These are phyloP conservation scores for Aegilops bicornis DNA, from an alignment of 176 grass and related monocot species.

Conservation along the genomic window DNA sequence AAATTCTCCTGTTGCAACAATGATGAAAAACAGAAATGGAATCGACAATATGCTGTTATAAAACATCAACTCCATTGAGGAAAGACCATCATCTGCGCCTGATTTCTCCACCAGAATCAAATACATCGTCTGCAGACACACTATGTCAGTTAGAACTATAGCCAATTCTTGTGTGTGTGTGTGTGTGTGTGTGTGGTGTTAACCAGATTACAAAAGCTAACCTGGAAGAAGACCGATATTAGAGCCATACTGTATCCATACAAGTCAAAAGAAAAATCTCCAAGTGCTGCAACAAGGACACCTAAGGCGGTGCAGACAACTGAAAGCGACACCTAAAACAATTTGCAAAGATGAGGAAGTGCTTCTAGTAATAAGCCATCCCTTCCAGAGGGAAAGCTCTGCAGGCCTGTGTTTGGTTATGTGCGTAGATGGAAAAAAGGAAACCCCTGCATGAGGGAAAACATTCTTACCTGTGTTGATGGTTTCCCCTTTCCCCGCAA, in stretches of 20 bases:
- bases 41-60: constrained; percentile 87
- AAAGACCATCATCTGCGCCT: constrained; percentile 92
- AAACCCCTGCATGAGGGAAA: background rate
- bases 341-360: constrained; percentile 17
- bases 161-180: background rate
- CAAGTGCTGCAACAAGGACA: constrained; percentile 87
- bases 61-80: constrained; percentile 93
- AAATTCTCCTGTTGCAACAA: constrained; percentile 94
- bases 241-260: constrained; percentile 97
- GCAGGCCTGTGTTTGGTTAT: background rate
- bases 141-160: constrained; percentile 31
- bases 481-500: constrained; percentile 79
- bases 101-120: constrained; percentile 95
- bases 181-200: background rate
- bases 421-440: background rate
- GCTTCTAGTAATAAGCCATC: background rate
- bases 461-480: constrained; percentile 50
- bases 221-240: constrained; percentile 97
- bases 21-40: constrained; percentile 92
- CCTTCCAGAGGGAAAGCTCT: background rate
- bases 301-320: constrained; percentile 81
- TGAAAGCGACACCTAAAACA: constrained; percentile 80
- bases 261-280: constrained; percentile 97
- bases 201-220: constrained; percentile 39
- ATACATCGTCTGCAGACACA: constrained; percentile 90